Evolutionary conservation across 2,329 filamentous ascomycete genomes (phyloP), one percentile per base, ranked within the genome.

Genomic region (Xylaria sp.): DNA sequence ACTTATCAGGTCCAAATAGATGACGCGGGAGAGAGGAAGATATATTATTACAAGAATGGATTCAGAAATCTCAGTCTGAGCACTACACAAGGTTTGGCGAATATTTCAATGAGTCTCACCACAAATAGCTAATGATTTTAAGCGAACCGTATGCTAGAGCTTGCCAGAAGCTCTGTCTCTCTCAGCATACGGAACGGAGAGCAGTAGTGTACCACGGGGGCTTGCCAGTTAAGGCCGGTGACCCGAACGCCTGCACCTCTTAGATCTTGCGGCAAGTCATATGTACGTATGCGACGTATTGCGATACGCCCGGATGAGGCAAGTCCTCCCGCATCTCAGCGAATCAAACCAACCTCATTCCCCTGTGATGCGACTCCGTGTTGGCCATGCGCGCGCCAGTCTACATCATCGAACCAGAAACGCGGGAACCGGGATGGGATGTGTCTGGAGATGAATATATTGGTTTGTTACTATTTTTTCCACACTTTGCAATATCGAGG

Each of bases 1-100:
- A 72, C 65, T 13, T 71, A 70, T 36, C 26, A 68, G n/a, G 72
- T 73, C 7, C 68, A 73, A 40, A 58, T 67, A 15, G 69, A 63
- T 7, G 71, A 67, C 23, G 36, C 63, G 20, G 71, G 67, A 15
- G 60, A 56, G 23, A 66, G 67, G 17, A 69, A 57, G 13, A 44
- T 71, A 15, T 72, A 69, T 40, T 58, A 62, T 51, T 66, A 70
- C 36, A 57, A 71, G n/a, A 65, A 65, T 20, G 69, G 65, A 20
- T 68, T 73, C 42, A 65, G 48, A 42, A 49, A 67, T 59, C 44
- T 72, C 23, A 70, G 56, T 38, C 54, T 72, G 15, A 65, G 67
- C 20, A 68, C 44, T 3, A 31, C 60, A 20, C 69, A 71, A 66
- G 65, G 71, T 71, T 59, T 33, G 57, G 40, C 5, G 42, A 62